Evolutionary conservation across 768 basidiomycete genomes (phyloP).

Genomic region (Termitomyces sp.): DNA sequence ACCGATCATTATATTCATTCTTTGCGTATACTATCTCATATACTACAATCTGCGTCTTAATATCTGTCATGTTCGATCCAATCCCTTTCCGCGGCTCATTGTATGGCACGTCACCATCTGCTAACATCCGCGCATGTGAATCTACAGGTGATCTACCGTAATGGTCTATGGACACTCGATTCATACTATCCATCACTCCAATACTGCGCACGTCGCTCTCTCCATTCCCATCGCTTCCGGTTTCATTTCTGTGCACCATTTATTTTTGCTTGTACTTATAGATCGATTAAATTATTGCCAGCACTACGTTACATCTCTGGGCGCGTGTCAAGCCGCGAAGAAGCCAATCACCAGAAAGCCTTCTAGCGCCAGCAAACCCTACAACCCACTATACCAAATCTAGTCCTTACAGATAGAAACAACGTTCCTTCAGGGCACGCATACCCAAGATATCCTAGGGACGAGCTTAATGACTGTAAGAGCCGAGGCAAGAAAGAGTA

Average conservation of each 20-base stretch:
- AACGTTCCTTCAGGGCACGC: conserved; percentile 76
- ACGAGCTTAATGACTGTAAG: conserved; percentile 2
- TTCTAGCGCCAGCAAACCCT: conserved; percentile 8
- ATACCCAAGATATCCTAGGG: conserved; percentile 70
- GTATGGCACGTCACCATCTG: conserved; percentile 12
- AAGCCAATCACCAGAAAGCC: conserved; percentile 3
- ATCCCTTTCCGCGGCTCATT: conserved; percentile 11
- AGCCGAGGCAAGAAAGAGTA: conserved; percentile 1
- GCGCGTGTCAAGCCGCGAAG: conserved; percentile 2
- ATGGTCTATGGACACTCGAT: conserved; percentile 2
- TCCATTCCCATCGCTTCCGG: background rate
- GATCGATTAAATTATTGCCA: conserved; percentile 4
- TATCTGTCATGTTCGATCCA: conserved; percentile 10
- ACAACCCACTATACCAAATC: background rate
- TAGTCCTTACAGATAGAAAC: conserved; percentile 57
- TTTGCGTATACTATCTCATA: background rate
- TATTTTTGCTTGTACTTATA: conserved; percentile 6
- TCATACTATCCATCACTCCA: conserved; percentile 1
- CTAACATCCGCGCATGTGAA: conserved; percentile 11
- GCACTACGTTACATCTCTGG: conserved; percentile 2
- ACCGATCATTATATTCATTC: conserved; percentile 4
- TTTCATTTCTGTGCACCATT: background rate
- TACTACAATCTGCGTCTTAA: conserved; percentile 3
- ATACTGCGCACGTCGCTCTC: background rate
- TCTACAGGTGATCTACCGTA: conserved; percentile 1